Evolutionary conservation across 495 filamentous ascomycete species (phyloP), one percentile per base, ranked within the genome.

Genomic region (Filosporella fistucella): DNA sequence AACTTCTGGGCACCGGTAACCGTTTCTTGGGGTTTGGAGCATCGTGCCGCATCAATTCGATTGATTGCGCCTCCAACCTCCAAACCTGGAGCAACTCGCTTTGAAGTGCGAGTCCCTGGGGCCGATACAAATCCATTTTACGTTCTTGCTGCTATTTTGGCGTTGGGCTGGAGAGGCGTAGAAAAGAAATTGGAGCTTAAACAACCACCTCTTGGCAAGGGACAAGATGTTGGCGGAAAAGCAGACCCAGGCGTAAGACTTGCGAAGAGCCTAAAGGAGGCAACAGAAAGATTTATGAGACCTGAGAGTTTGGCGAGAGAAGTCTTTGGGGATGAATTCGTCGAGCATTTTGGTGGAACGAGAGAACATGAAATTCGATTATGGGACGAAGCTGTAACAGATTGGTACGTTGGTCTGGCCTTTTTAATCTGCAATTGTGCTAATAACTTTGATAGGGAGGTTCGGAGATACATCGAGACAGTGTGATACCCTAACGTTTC

Each of bases 1-100:
- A 97, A 97, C 63, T 96, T 95, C 68, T 97, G 94, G 94, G 93
- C 93, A 0, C 93, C 93, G 0, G 91, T 98, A 5, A 96, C 90
- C 0, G 93, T 96, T 1, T 94, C 87, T 2, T 98, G 93, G 94
- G 93, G 94, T 1, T 64, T 96, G 7, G 93, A 97, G 63, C 93
- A 98, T 56, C 86, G 93, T 30, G 89, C 89, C 1, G 93, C 93
- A 0, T 94, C 87, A 0, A 86, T 98, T 45, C 77, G 94, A 6
- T 63, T 98, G 18, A 96, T 97, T 56, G 77, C 85, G 0, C 93
- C 93, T 9, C 93, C 93, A 1, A 89, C 87, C 0, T 75, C 82
- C 25, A 87, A 84, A 49, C 71, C 86, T 0, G 87, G 87, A 52
- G 87, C 91, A 0, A 96, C 93, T 13, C 75, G 93, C 4, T 89